These are phyloP conservation scores for Mycena leptocephala DNA, from an alignment of 768 basidiomycete species.

Conservation along the genomic window DNA sequence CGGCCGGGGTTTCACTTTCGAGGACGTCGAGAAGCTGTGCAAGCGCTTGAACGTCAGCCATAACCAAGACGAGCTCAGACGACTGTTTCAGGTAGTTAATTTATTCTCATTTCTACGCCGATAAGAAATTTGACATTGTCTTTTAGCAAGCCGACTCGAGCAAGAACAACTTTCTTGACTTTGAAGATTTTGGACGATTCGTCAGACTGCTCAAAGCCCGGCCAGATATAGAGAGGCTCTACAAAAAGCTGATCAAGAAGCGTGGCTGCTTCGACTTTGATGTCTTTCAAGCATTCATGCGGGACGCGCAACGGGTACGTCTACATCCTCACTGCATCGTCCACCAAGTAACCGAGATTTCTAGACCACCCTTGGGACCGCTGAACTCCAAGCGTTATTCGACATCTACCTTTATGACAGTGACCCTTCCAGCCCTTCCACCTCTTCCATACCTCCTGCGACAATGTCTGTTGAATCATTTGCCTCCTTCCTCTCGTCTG, in stretches of 20 bases:
- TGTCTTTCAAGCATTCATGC: conserved; percentile 64
- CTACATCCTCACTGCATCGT: background rate
- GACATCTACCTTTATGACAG: conserved; percentile 49
- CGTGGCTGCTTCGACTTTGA: conserved; percentile 58
- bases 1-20: conserved; percentile 69
- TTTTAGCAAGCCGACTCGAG: conserved; percentile 76
- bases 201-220: conserved; percentile 89
- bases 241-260: conserved; percentile 54
- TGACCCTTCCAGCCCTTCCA: conserved; percentile 35
- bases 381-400: conserved; percentile 55
- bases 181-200: conserved; percentile 85
- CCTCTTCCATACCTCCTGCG: conserved; percentile 26
- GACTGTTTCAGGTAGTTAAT: conserved; percentile 73
- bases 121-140: background rate
- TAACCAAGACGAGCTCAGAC: conserved; percentile 65
- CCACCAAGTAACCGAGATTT: background rate
- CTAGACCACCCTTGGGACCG: conserved; percentile 54
- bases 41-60: conserved; percentile 78
- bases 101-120: background rate
- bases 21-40: conserved; percentile 82
- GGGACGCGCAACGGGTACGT: conserved; percentile 59
- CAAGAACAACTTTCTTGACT: conserved; percentile 76
- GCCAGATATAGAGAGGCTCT: conserved; percentile 84
- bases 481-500: conserved; percentile 84
- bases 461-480: conserved; percentile 76